Base-by-base conservation (phyloP, 371 early-diverging fungal genomes). In the Mucor velutinosus region DNA sequence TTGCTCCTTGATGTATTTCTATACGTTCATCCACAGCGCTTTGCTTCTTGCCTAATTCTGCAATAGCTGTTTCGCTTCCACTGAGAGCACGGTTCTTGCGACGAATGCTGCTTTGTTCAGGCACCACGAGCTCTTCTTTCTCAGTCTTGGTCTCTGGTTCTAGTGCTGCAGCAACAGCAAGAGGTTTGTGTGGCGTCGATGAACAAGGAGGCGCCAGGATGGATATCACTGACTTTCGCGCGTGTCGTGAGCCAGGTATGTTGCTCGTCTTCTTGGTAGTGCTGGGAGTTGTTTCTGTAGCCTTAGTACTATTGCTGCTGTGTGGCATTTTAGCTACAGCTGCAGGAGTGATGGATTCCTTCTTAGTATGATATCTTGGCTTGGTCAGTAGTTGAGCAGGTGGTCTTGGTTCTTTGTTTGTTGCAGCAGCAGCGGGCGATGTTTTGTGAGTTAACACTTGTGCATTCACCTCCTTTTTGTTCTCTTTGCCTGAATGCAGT, bases 1-100 rank as follows among this genome's bases (percentile, higher is more conserved):
- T 89, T 17, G 91, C 91, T 49, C 94, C 94, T 64, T 89, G 88
- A 76, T 93, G 92, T 32, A 84, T 81, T n/a, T 89, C 87, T 68
- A 91, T 71, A 47, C 81, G 84, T 58, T 86, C 79, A 39, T 75
- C 58, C 4, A 30, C 30, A 14, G 32, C 10, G 11, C 62, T 27
- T 4, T 55, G 45, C n/a, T 56, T 45, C 57, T 45, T 56, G 15
- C 76, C 17, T 43, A 45, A 17, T 21, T 45, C 35, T 14, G 29
- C 21, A 15, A 59, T 41, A 17, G 65, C 53, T 8, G 23, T 29
- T 41, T 58, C 65, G 15, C 57, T 56, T n/a, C 64, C 53, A 60
- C 49, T 60, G 21, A 57, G n/a, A 19, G 60, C 49, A 58, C 49
- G 59, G 8, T 33, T 49, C 0, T 25, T 56, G 21, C 41, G 29